Percentiles rank a stretch among this genome's conserved stretches.
Conservation (phyloP, 2,329 filamentous ascomycete genomes). For the Dactylonectria estremocensis region DNA sequence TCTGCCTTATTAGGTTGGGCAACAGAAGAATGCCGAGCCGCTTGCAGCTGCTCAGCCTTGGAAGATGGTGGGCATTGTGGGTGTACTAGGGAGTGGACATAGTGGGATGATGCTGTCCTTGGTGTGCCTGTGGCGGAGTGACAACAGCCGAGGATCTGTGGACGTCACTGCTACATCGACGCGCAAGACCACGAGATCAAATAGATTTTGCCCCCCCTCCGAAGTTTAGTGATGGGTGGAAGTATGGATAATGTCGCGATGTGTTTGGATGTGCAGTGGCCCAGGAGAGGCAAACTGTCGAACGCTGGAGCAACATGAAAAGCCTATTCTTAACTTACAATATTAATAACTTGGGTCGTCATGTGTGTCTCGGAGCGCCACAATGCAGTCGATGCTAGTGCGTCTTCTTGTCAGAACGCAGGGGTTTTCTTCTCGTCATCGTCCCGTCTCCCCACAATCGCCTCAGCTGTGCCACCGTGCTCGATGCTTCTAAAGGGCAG, state of each 20-base stretch:
- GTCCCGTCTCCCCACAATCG: neutral
- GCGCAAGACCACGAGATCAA: conserved; percentile 24
- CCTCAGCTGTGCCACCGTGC: neutral
- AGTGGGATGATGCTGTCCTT: conserved; percentile 1
- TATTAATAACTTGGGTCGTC: neutral
- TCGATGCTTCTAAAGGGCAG: neutral
- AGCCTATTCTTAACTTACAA: conserved; percentile 5
- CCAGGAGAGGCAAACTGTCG: no score
- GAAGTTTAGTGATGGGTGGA: neutral
- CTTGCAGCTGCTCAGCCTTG: conserved; percentile 25
- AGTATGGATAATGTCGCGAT: neutral
- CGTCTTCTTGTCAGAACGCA: neutral
- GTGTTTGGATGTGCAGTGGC: neutral
- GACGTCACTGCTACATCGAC: conserved; percentile 20
- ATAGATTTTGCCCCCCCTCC: conserved; percentile 14
- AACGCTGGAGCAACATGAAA: neutral
- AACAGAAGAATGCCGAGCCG: conserved; percentile 13
- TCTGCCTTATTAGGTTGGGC: conserved; percentile 26
- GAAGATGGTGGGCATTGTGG: conserved; percentile 9
- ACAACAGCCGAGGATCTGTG: neutral
- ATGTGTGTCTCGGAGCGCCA: neutral
- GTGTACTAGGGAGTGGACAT: conserved; percentile 5
- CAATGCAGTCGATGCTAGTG: no score
- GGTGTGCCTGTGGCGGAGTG: conserved; percentile 12
- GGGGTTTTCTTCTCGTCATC: neutral